phyloP scores from a whole-genome alignment of 768 basidiomycete species.

The Suillus fuscotomentosus region DNA sequence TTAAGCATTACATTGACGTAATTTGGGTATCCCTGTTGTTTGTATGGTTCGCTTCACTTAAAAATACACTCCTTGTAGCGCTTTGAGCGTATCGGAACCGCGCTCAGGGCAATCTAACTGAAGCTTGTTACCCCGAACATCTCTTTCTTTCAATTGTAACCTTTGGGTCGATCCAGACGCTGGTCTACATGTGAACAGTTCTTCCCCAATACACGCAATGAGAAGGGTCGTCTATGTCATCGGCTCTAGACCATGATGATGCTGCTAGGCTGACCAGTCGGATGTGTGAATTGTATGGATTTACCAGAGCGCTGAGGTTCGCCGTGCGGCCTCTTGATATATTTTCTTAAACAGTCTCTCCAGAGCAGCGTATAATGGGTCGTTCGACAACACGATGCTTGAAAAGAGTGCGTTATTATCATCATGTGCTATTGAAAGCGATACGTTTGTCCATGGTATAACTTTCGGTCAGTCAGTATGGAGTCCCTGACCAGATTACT shows the following conservation, averaged over 20 bases:
- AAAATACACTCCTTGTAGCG: conserved; percentile 11
- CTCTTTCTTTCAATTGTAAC: conserved; percentile 28
- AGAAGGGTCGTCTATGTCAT: conserved; percentile 50
- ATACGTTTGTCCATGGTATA: background rate
- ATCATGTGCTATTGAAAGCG: background rate
- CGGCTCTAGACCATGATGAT: conserved; percentile 26
- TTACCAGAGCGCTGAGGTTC: conserved; percentile 16
- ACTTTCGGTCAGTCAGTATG: background rate
- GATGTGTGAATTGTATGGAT: background rate
- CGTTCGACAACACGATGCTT: background rate
- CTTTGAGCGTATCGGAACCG: conserved; percentile 47
- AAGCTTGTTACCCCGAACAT: conserved; percentile 47
- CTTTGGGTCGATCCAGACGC: conserved; percentile 38
- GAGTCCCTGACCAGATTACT: background rate
- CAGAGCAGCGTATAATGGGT: conserved; percentile 15
- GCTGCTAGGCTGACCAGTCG: background rate
- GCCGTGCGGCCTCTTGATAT: conserved; percentile 2
- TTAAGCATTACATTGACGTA: conserved; percentile 1
- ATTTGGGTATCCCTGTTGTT: conserved; percentile 1
- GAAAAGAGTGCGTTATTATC: background rate
- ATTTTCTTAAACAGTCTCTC: conserved; percentile 2
- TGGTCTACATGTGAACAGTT: conserved; percentile 37
- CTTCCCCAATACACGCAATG: conserved; percentile 47
- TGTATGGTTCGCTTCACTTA: background rate
- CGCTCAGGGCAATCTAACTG: conserved; percentile 57